These are phyloP conservation scores for Colletotrichum viniferum DNA, from an alignment of 2,329 filamentous ascomycete genomes.

Conservation along the genomic window DNA sequence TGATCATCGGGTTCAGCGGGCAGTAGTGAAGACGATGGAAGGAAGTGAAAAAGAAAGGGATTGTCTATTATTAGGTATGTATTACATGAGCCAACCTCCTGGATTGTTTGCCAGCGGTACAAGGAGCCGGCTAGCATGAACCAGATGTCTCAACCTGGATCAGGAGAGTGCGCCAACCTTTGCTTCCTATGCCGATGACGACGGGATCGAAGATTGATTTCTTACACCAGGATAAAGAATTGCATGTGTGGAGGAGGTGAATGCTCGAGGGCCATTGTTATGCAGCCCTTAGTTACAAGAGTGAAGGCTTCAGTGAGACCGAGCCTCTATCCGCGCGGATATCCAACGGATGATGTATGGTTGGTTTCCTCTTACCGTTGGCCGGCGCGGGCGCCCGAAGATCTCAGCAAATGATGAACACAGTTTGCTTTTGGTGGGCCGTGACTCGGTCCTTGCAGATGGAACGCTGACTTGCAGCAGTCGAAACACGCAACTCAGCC, in stretches of 20 bases:
- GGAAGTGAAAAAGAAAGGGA: background rate
- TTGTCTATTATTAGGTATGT: background rate
- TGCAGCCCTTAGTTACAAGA: background rate
- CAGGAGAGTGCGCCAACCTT: background rate
- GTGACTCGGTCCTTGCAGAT: background rate
- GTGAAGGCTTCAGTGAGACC: background rate
- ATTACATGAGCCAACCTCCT: background rate
- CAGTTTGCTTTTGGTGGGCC: background rate
- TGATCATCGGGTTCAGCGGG: background rate
- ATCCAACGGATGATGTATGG: background rate
- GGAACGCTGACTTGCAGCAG: constrained; percentile 1
- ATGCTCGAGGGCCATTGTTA: background rate
- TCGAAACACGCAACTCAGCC: background rate
- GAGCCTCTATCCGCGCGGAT: background rate
- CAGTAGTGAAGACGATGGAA: background rate
- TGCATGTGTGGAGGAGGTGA: background rate
- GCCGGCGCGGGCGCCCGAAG: background rate
- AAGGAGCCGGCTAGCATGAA: background rate
- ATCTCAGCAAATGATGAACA: background rate
- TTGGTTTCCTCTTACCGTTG: background rate
- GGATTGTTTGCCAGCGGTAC: background rate
- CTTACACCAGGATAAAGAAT: background rate
- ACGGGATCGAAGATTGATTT: background rate
- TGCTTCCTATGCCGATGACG: background rate
- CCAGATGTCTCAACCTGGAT: background rate